Evolutionary conservation across 768 basidiomycete species (phyloP).

Genomic region (Fibroporia radiculosa): DNA sequence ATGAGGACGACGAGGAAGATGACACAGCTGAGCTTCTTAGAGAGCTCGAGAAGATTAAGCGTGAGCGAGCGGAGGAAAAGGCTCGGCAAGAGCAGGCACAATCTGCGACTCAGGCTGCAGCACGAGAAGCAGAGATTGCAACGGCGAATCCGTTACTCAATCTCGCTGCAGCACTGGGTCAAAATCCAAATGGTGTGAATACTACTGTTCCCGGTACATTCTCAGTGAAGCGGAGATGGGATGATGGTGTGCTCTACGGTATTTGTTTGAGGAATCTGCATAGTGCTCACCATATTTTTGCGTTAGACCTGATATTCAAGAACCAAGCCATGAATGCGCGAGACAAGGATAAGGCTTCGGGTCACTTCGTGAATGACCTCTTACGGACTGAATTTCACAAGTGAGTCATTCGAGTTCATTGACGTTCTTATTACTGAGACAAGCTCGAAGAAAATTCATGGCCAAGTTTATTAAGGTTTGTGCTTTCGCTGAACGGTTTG

Average conservation of each 20-base stretch:
- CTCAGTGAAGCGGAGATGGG: slow-evolving; percentile 90
- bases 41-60: slow-evolving; percentile 98
- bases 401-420: slow-evolving; percentile 34
- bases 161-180: slow-evolving; percentile 84
- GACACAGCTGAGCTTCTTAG: slow-evolving; percentile 90
- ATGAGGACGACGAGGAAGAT: slow-evolving; percentile 60
- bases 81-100: slow-evolving; percentile 73
- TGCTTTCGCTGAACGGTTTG: slow-evolving; percentile 1
- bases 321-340: slow-evolving; percentile 79
- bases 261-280: background rate
- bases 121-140: slow-evolving; percentile 78
- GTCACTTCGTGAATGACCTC: slow-evolving; percentile 92
- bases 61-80: slow-evolving; percentile 91
- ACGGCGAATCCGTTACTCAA: slow-evolving; percentile 84
- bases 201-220: slow-evolving; percentile 78
- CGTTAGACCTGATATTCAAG: slow-evolving; percentile 90
- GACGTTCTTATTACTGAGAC: slow-evolving; percentile 5
- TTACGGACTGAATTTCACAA: slow-evolving; percentile 91
- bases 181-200: slow-evolving; percentile 57
- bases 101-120: slow-evolving; percentile 47
- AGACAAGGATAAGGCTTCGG: slow-evolving; percentile 53
- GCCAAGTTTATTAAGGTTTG: slow-evolving; percentile 80
- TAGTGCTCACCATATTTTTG: slow-evolving; percentile 4
- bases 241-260: slow-evolving; percentile 58
- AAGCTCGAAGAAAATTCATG: slow-evolving; percentile 76